Base-by-base conservation (phyloP, 2,329 filamentous ascomycete genomes). In the Pseudogymnoascus sp. region DNA sequence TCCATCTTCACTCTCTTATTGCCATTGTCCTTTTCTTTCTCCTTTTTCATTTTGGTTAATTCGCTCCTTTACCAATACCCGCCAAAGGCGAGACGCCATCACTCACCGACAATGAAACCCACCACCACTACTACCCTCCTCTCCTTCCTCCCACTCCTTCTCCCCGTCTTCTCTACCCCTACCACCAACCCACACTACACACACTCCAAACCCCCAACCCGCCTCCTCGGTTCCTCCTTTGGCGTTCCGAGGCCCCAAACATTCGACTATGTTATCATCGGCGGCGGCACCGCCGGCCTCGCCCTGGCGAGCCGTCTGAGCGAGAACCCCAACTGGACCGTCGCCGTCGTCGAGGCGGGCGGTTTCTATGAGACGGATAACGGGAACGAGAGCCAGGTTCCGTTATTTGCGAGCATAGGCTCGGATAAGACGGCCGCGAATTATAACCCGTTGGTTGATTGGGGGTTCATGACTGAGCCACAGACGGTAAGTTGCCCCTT, bases 271-370 rank as follows among this genome's bases (percentile, higher is more conserved):
- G 68, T 80, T 39, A 66, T 79, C 16, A 73, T 77, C 6, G 77
- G 78, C 8, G 77, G 77, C 6, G 77, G 78, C 6, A 78, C 77
- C 0, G 72, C 77, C 3, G 77, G 78, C 6, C 72, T 78, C 3
- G 73, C 75, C 1, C 69, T 79, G 11, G 78, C 77, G 3, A 70
- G 70, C 25, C 73, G 77, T 3, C 71, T 79, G 19, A 73, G 71
- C 13, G 77, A 78, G 63, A 72, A 76, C 63, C 66, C 68, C 28
- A 62, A 72, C 41, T 68, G 75, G 25, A 67, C 69, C 4, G 75
- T 79, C 5, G 69, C 77, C 3, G 76, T 79, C 5, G 68, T 79
- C n/a, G 77, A 79, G 66, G 77, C 77, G n/a, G 77, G 77, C 10
- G 70, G 69, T 21, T 66, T 66, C 39, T 69, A 69, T 34, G 62